Percentiles rank a stretch among this genome's conserved stretches.
These are phyloP conservation scores for Microbotryum violaceum DNA, from an alignment of 1,284 basidiomycete species.

Conservation along the genomic window DNA sequence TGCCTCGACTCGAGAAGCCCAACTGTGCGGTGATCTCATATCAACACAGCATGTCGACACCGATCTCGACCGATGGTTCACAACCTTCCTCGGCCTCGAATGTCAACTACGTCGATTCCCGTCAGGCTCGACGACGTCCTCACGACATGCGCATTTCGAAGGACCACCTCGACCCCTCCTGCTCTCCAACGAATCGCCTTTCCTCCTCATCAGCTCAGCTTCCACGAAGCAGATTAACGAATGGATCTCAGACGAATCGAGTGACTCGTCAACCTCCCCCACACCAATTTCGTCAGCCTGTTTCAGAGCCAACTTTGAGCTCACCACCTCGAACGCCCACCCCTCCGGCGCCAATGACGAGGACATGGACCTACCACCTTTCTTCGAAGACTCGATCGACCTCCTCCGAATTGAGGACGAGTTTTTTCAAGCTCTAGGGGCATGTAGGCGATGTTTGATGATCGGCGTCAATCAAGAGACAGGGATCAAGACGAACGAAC, in stretches of 20 bases:
- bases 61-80: conserved; percentile 20
- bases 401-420: conserved; percentile 6
- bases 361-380: background rate
- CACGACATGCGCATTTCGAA: conserved; percentile 24
- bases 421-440: conserved; percentile 11
- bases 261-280: background rate
- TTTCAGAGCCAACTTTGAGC: conserved; percentile 21
- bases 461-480: conserved; percentile 23
- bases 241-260: conserved; percentile 8
- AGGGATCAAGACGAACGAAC: conserved; percentile 13
- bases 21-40: conserved; percentile 15
- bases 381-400: conserved; percentile 18
- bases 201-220: conserved; percentile 22
- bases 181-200: conserved; percentile 29
- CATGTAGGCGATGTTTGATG: conserved; percentile 27
- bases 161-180: conserved; percentile 7
- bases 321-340: background rate
- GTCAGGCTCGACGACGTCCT: conserved; percentile 1
- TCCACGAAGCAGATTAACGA: conserved; percentile 11
- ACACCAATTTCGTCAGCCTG: conserved; percentile 5
- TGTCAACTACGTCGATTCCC: background rate
- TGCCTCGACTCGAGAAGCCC: background rate
- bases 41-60: background rate
- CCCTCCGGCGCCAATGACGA: background rate
- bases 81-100: conserved; percentile 1